A percentile compares a stretch with the other conserved stretches of the same genome.
These are phyloP conservation scores for Nemania abortiva DNA, from an alignment of 2,329 filamentous ascomycete genomes.

Conservation along the genomic window DNA sequence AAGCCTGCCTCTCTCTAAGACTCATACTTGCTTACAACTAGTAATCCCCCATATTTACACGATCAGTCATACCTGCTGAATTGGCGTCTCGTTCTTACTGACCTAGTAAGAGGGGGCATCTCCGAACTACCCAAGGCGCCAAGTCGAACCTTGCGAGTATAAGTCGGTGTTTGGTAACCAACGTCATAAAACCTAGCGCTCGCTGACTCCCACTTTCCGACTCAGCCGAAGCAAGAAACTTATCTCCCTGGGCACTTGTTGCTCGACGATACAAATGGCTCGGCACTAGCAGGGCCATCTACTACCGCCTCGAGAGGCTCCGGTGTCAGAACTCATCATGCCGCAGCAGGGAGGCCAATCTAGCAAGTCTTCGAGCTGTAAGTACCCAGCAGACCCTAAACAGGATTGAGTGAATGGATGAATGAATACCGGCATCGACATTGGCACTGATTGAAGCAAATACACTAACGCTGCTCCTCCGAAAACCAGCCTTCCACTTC, in stretches of 20 bases:
- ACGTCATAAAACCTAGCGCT: slow-evolving; percentile 17
- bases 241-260: not conserved
- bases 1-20: slow-evolving; percentile 3
- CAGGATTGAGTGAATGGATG: too few relatives aligned
- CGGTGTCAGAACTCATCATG: slow-evolving; percentile 39
- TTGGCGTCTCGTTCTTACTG: not conserved
- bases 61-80: slow-evolving; percentile 1
- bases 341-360: slow-evolving; percentile 38
- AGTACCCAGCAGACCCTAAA: slow-evolving; percentile 24
- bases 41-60: not conserved
- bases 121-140: not conserved
- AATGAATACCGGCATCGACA: too few relatives aligned
- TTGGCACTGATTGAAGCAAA: too few relatives aligned
- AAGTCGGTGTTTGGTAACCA: not conserved
- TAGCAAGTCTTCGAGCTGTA: slow-evolving; percentile 47
- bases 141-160: not conserved
- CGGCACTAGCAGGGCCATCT: slow-evolving; percentile 23
- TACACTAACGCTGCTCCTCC: slow-evolving; percentile 1
- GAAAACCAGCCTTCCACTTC: slow-evolving; percentile 80
- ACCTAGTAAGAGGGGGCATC: not conserved
- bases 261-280: slow-evolving; percentile 30
- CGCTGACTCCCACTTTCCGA: slow-evolving; percentile 13
- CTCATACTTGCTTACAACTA: slow-evolving; percentile 10
- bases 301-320: slow-evolving; percentile 29
- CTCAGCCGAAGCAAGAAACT: slow-evolving; percentile 8